Percentiles rank a stretch among this genome's conserved stretches.
These are phyloP conservation scores for Aspergillus quadricinctus DNA, from an alignment of 2,329 filamentous ascomycete genomes.

Conservation along the genomic window DNA sequence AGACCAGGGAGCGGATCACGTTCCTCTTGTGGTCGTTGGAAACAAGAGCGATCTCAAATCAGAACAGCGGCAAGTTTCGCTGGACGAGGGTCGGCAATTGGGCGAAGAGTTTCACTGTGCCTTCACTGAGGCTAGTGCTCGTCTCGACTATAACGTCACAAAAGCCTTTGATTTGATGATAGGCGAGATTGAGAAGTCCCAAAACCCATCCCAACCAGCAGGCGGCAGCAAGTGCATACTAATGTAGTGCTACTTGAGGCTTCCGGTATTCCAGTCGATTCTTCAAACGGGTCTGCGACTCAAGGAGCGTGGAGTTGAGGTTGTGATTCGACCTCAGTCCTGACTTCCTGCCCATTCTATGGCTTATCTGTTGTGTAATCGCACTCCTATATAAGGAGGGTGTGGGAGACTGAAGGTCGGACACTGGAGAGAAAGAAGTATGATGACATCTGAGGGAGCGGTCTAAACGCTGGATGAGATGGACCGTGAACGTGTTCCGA, in stretches of 20 bases:
- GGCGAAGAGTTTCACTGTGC: constrained; percentile 85
- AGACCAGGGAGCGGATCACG: constrained; percentile 76
- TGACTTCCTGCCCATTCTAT: neutral
- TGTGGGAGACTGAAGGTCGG: no score
- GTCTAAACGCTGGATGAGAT: no score
- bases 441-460: no score
- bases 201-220: constrained; percentile 81
- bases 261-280: neutral
- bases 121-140: constrained; percentile 90
- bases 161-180: constrained; percentile 94
- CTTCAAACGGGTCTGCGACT: neutral
- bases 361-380: neutral
- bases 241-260: constrained; percentile 61
- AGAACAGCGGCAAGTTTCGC: constrained; percentile 85
- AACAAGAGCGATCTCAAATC: constrained; percentile 95
- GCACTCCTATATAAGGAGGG: neutral
- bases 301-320: neutral
- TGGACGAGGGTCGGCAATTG: constrained; percentile 79
- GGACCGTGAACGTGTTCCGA: no score
- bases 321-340: neutral
- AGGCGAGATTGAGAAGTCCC: constrained; percentile 87
- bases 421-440: no score
- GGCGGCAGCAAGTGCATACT: constrained; percentile 75
- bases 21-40: constrained; percentile 89
- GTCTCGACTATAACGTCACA: constrained; percentile 88